A percentile compares a stretch with the other conserved stretches of the same genome.
phyloP scores from a whole-genome alignment of 2,329 filamentous ascomycete genomes.

The Ceratocystis cubensis region DNA sequence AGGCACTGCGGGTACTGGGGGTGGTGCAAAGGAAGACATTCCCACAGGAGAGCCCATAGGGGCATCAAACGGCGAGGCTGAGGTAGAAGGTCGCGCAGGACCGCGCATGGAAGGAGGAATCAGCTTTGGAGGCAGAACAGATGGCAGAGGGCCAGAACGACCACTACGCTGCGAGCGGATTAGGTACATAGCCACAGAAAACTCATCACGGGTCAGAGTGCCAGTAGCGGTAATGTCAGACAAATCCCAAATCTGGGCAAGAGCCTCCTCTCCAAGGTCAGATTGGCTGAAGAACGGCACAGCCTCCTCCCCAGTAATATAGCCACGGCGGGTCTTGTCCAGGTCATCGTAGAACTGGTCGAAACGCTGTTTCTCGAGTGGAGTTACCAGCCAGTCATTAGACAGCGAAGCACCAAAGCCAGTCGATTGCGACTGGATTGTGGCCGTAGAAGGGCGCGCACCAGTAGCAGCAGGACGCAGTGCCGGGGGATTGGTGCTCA shows the following conservation, averaged over 20 bases:
- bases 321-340: constrained; percentile 68
- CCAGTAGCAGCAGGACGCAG: constrained; percentile 39
- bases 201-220: constrained; percentile 74
- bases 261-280: constrained; percentile 69
- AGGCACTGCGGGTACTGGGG: constrained; percentile 27
- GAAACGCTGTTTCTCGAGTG: constrained; percentile 75
- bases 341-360: constrained; percentile 75
- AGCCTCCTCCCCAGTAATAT: constrained; percentile 86
- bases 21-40: constrained; percentile 26
- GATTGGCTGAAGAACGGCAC: constrained; percentile 91
- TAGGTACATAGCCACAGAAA: constrained; percentile 93
- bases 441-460: constrained; percentile 35
- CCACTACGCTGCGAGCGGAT: constrained; percentile 79
- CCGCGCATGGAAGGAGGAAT: constrained; percentile 76
- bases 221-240: constrained; percentile 88
- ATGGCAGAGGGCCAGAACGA: constrained; percentile 54
- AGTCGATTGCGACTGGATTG: constrained; percentile 31
- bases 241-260: constrained; percentile 95
- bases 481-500: constrained; percentile 54
- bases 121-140: constrained; percentile 64
- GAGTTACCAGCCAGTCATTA: constrained; percentile 66
- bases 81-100: constrained; percentile 39
- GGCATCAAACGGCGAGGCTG: constrained; percentile 41
- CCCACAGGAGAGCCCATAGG: constrained; percentile 30
- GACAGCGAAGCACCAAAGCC: constrained; percentile 27